A percentile compares a stretch with the other conserved stretches of the same genome.
Conservation (phyloP, 1,284 basidiomycete genomes). For the Spongispora temasekensis region DNA sequence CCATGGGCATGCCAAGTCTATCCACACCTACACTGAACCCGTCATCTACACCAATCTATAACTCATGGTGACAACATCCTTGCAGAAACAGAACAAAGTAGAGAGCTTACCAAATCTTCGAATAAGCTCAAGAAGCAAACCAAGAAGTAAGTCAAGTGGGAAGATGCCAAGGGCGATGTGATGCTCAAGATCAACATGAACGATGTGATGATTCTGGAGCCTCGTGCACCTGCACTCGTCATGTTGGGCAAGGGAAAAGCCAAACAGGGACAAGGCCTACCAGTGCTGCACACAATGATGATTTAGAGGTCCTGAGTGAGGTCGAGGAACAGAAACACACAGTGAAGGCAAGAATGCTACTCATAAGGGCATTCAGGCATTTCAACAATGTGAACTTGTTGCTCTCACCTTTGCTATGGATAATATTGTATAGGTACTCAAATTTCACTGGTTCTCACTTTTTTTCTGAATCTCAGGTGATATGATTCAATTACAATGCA, state of each 20-base stretch:
- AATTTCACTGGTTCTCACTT: too few species aligned
- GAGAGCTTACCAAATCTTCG: constrained; percentile 63
- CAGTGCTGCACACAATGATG: constrained; percentile 17
- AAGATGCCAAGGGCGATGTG: constrained; percentile 69
- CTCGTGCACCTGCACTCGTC: constrained; percentile 9
- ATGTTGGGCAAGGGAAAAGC: constrained; percentile 18
- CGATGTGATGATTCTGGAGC: constrained; percentile 41
- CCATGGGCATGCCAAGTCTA: constrained; percentile 31
- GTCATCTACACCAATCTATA: constrained; percentile 22
- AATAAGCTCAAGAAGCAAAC: constrained; percentile 70
- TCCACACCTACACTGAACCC: constrained; percentile 15
- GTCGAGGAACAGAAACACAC: constrained; percentile 64
- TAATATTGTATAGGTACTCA: constrained; percentile 81
- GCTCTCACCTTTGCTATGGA: constrained; percentile 96
- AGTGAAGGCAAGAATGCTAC: constrained; percentile 44
- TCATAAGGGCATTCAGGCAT: constrained; percentile 35
- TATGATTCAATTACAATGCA: not conserved
- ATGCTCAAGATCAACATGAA: constrained; percentile 73
- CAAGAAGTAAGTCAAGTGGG: constrained; percentile 55
- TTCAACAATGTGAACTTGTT: constrained; percentile 88
- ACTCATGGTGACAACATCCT: constrained; percentile 15
- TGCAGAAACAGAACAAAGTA: constrained; percentile 63
- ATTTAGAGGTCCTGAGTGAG: constrained; percentile 64
- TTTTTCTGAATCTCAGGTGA: constrained; percentile 2
- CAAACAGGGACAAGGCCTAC: constrained; percentile 8